Evolutionary conservation across 106 monocot genomes (phyloP).

Genomic region (Platanthera zijinensis): DNA sequence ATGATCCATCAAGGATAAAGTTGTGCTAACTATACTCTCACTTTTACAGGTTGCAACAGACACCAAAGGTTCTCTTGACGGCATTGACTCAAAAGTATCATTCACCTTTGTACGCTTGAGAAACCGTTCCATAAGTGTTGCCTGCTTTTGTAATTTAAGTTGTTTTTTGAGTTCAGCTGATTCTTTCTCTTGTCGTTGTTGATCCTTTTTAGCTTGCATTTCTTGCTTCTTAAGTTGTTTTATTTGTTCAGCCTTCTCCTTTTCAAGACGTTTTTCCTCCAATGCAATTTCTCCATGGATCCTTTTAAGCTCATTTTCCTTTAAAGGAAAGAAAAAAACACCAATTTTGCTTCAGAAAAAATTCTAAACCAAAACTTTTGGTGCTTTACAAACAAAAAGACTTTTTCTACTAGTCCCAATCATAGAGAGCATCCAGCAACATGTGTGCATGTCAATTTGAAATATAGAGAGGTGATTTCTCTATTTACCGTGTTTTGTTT

Average conservation of each 20-base stretch:
- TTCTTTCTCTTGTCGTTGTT: conserved; percentile 40
- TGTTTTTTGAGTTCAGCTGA: conserved; percentile 48
- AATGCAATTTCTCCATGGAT: conserved; percentile 52
- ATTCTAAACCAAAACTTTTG: not conserved
- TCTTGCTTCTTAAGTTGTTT: conserved; percentile 45
- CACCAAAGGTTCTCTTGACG: not conserved
- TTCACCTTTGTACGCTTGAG: conserved; percentile 38
- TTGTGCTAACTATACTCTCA: conserved; percentile 15
- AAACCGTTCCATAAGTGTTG: conserved; percentile 83
- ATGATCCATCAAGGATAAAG: conserved; percentile 49
- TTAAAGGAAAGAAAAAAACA: not conserved
- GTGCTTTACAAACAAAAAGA: not conserved
- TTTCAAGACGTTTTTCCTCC: conserved; percentile 57
- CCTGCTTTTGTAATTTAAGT: conserved; percentile 63
- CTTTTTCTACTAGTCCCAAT: not conserved
- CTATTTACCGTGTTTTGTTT: conserved; percentile 47
- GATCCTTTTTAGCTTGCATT: conserved; percentile 41
- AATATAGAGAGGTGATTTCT: not conserved
- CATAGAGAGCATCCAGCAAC: not conserved
- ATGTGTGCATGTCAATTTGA: not conserved
- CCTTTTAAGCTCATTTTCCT: conserved; percentile 60
- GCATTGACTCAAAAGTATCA: conserved; percentile 4
- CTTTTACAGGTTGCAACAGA: conserved; percentile 13
- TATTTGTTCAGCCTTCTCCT: conserved; percentile 63
- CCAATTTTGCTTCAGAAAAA: not conserved